Evolutionary conservation across 2,329 filamentous ascomycete genomes (phyloP), one percentile per base, ranked within the genome.

Genomic region (Neofusicoccum cordaticola): DNA sequence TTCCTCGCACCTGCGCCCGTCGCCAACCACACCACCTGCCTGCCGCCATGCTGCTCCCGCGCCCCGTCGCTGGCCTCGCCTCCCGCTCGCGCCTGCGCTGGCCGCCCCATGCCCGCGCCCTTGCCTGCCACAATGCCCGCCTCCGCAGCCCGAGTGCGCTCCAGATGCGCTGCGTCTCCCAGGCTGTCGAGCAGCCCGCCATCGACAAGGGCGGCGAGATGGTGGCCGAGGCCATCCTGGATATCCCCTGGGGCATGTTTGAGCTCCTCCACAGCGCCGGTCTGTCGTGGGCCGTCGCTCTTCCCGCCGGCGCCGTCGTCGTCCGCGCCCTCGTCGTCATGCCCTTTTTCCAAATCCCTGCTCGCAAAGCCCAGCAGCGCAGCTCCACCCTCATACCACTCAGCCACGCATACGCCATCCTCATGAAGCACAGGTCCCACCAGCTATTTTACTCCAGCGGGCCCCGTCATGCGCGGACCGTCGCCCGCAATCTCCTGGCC

Each of bases 231-330:
- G 12, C 4, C 27, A n/a, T 12, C 5, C 11, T 60, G 12, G 31
- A 51, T 11, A 4, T 51, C 11, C 13, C 17, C 2, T 62, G 35
- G 41, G n/a, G 31, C 31, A 15, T 60, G 27, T 37, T 86, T 62
- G 75, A 82, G 63, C 69, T 76, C 31, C 69, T 92, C 76, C 84
- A 87, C 70, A 72, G 72, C 22, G 80, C 78, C 15, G 76, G 79
- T 48, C 75, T 87, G 2, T 79, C 85, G 63, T 88, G 85, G 85
- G 82, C 75, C 7, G 76, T 78, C 12, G 81, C 83, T 19, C 80
- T 88, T 47, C 85, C 85, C 4, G 73, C 86, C 62, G 79, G 83
- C 3, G 85, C 85, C 3, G 70, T 87, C 45, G 57, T 82, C 15
- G 76, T 86, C 2, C 83, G 85, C 53, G 77, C 73, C 17, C 63